Evolutionary conservation across 2,329 filamentous ascomycete species (phyloP).

Genomic region (Stenocarpella maydis): DNA sequence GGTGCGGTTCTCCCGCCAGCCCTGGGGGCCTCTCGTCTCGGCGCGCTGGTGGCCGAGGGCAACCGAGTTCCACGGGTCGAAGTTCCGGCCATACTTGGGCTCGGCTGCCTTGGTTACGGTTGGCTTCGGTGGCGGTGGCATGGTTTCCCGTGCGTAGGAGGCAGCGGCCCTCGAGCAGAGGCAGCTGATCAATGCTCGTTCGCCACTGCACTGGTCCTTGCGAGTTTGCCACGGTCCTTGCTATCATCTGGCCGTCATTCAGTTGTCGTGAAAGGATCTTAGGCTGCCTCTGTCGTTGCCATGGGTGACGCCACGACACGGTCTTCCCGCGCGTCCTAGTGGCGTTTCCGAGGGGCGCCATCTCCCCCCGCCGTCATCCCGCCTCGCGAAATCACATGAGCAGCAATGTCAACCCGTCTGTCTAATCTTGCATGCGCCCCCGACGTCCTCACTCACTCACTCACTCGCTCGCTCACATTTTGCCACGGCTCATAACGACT

Average conservation of each 20-base stretch:
- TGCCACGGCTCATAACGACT: not conserved
- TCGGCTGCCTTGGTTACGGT: slow-evolving; percentile 47
- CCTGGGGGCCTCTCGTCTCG: slow-evolving; percentile 69
- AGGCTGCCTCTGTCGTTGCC: slow-evolving; percentile 1
- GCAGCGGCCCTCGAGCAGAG: not conserved
- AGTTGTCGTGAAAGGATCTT: not conserved
- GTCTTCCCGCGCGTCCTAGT: slow-evolving; percentile 26
- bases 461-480: not conserved
- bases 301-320: slow-evolving; percentile 19
- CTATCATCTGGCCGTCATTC: not conserved
- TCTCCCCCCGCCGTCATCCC: slow-evolving; percentile 4
- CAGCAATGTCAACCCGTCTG: not conserved
- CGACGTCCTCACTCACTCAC: not conserved
- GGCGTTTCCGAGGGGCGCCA: slow-evolving; percentile 20
- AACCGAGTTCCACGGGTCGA: slow-evolving; percentile 77
- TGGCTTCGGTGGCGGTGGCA: slow-evolving; percentile 29
- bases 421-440: not conserved
- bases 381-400: slow-evolving; percentile 26
- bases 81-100: slow-evolving; percentile 54
- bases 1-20: slow-evolving; percentile 76
- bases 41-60: slow-evolving; percentile 82
- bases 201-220: not conserved
- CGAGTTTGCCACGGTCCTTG: not conserved
- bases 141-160: slow-evolving; percentile 5
- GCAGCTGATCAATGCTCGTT: not conserved